Conservation (phyloP, 2,329 filamentous ascomycete species). For the Chrysoporthe puriensis region DNA sequence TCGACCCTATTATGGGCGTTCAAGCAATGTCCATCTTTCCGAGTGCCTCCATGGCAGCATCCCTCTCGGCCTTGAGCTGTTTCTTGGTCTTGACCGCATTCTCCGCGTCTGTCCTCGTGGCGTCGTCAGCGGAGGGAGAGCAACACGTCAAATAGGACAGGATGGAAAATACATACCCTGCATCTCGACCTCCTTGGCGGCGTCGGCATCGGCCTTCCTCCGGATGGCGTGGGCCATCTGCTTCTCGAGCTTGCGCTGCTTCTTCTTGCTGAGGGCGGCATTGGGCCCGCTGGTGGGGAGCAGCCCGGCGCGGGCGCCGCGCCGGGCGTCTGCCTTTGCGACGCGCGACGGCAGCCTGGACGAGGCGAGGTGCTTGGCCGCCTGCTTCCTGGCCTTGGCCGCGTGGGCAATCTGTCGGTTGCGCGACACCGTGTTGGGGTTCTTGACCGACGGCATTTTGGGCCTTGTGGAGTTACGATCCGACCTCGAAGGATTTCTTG, state of each 20-base stretch:
- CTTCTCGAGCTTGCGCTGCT: slow-evolving; percentile 59
- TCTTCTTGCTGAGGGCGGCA: slow-evolving; percentile 56
- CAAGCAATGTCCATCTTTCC: slow-evolving; percentile 29
- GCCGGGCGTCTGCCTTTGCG: slow-evolving; percentile 44
- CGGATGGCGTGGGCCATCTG: slow-evolving; percentile 55
- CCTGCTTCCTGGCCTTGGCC: slow-evolving; percentile 48
- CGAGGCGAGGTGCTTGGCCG: slow-evolving; percentile 46
- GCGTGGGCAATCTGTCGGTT: slow-evolving; percentile 55
- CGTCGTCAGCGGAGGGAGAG: neutral
- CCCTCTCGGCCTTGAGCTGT: slow-evolving; percentile 27
- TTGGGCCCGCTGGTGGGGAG: slow-evolving; percentile 60
- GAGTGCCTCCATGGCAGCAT: slow-evolving; percentile 24
- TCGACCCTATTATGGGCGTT: neutral
- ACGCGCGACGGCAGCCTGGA: slow-evolving; percentile 31
- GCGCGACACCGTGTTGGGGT: slow-evolving; percentile 60
- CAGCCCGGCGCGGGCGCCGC: slow-evolving; percentile 57
- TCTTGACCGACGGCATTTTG: slow-evolving; percentile 60
- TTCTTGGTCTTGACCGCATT: slow-evolving; percentile 24
- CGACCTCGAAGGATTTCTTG: neutral
- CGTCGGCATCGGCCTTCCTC: slow-evolving; percentile 55
- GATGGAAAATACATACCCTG: slow-evolving; percentile 19
- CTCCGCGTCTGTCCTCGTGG: slow-evolving; percentile 10
- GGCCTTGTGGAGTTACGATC: neutral
- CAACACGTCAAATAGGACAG: neutral
- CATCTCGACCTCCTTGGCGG: slow-evolving; percentile 23